These are phyloP conservation scores for Mortierella hygrophila DNA, from an alignment of 192 early-diverging fungal species.

Conservation along the genomic window DNA sequence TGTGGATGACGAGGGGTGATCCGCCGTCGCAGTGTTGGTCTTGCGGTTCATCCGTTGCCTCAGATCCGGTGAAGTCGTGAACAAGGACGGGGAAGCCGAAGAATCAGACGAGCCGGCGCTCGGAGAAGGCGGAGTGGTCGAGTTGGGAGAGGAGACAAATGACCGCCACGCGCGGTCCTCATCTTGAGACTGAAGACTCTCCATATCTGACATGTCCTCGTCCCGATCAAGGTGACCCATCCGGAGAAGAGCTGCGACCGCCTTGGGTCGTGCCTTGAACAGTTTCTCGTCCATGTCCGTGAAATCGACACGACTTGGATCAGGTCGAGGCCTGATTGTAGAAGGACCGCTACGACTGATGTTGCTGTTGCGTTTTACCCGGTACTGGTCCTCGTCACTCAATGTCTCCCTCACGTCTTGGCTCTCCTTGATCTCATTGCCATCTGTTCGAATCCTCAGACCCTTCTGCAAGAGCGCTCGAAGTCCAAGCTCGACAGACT, in stretches of 20 bases:
- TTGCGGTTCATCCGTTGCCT: conserved; percentile 15
- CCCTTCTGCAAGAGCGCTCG: conserved; percentile 8
- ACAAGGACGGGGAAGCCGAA: conserved; percentile 22
- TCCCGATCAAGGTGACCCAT: conserved; percentile 16
- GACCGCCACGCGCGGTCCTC: conserved; percentile 43
- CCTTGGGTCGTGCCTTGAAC: conserved; percentile 40
- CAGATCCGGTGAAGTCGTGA: conserved; percentile 28
- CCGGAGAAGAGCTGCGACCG: conserved; percentile 14
- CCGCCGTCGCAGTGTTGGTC: background rate
- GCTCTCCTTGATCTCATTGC: background rate
- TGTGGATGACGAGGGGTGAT: background rate
- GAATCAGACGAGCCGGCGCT: conserved; percentile 22
- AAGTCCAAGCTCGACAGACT: conserved; percentile 45
- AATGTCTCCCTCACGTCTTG: background rate
- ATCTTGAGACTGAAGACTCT: conserved; percentile 43
- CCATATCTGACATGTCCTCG: conserved; percentile 55
- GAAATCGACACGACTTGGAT: conserved; percentile 23
- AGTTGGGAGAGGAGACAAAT: conserved; percentile 54
- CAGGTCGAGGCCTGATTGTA: background rate
- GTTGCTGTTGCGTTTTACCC: background rate
- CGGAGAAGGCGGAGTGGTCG: conserved; percentile 48
- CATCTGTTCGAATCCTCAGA: background rate
- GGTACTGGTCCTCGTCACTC: background rate
- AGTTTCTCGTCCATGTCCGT: conserved; percentile 29
- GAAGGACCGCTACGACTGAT: background rate